These are phyloP conservation scores for Aspergillus diversus DNA, from an alignment of 495 filamentous ascomycete genomes.

Conservation along the genomic window DNA sequence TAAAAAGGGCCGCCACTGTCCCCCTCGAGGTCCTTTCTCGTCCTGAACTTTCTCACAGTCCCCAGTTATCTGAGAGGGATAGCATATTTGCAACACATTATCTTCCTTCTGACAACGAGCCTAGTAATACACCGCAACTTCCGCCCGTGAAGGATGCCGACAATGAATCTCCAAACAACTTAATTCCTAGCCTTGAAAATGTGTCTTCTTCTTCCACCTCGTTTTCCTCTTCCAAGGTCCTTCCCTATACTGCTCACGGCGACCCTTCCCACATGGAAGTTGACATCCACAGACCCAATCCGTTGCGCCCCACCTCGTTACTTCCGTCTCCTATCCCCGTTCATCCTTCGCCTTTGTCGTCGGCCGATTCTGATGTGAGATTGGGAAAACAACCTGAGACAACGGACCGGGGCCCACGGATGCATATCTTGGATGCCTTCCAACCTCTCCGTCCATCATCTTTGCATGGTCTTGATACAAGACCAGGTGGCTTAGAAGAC, in stretches of 20 bases:
- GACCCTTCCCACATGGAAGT: conserved; percentile 49
- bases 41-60: conserved; percentile 38
- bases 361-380: conserved; percentile 34
- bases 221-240: conserved; percentile 42
- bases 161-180: conserved; percentile 35
- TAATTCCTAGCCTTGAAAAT: conserved; percentile 39
- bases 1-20: conserved; percentile 43
- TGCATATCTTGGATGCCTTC: conserved; percentile 15
- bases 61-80: conserved; percentile 63
- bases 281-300: conserved; percentile 46
- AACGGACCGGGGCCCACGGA: conserved; percentile 23
- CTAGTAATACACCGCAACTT: conserved; percentile 52
- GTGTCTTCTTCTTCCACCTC: conserved; percentile 35
- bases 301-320: conserved; percentile 36
- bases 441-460: conserved; percentile 24
- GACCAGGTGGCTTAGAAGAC: conserved; percentile 25
- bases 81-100: conserved; percentile 69
- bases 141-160: conserved; percentile 40
- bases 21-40: conserved; percentile 35
- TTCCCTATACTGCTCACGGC: conserved; percentile 37
- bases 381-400: conserved; percentile 29
- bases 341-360: conserved; percentile 33
- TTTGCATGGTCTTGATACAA: conserved; percentile 32
- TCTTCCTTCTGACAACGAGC: conserved; percentile 50
- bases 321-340: conserved; percentile 33